Evolutionary conservation across 1,284 basidiomycete species (phyloP).

Genomic region (Phlebopus sp.): DNA sequence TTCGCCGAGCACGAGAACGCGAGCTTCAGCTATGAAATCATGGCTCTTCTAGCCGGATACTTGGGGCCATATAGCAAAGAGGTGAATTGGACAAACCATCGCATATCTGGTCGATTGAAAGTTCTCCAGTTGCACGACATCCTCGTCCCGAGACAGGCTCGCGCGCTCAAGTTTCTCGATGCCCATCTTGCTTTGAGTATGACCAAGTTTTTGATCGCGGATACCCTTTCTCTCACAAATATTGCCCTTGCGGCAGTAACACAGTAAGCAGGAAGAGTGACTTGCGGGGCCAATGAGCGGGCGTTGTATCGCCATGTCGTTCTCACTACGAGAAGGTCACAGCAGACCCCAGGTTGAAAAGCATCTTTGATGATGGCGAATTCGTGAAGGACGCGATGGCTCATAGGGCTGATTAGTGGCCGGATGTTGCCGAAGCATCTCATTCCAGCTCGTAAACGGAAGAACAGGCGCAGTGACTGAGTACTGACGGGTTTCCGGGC

Average conservation of each 20-base stretch:
- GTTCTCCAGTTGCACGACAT: conserved; percentile 26
- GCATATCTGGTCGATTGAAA: neutral
- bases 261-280: conserved; percentile 28
- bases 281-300: conserved; percentile 42
- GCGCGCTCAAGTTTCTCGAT: conserved; percentile 43
- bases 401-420: conserved; percentile 10
- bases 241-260: conserved; percentile 47
- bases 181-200: conserved; percentile 47
- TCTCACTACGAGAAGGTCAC: conserved; percentile 49
- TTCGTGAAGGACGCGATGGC: conserved; percentile 18
- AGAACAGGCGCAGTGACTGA: neutral
- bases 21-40: conserved; percentile 18
- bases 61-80: conserved; percentile 29
- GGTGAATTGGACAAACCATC: conserved; percentile 9
- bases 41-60: conserved; percentile 16
- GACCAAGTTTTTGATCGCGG: conserved; percentile 50
- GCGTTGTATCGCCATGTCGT: conserved; percentile 49
- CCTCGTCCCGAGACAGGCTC: conserved; percentile 24
- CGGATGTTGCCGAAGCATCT: no score
- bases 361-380: conserved; percentile 37
- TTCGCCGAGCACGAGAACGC: conserved; percentile 50
- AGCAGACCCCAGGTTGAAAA: conserved; percentile 45
- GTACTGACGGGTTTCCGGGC: no score
- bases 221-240: conserved; percentile 62
- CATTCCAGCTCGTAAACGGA: no score